Conservation (phyloP, 1,284 basidiomycete species). For the Hypsizygus ulmarius region DNA sequence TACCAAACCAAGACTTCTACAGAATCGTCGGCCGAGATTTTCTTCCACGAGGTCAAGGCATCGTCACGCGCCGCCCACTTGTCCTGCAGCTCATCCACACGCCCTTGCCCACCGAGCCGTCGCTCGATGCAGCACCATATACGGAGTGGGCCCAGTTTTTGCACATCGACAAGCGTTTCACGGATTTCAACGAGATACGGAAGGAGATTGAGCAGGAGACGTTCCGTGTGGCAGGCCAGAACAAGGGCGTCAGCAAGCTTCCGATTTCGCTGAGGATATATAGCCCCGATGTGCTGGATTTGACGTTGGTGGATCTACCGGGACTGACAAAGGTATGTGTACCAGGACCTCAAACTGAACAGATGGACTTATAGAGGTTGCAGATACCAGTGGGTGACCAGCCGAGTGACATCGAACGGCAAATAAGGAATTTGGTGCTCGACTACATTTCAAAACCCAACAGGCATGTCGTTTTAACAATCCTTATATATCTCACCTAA, state of each 20-base stretch:
- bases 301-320: slow-evolving; percentile 95
- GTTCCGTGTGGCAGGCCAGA: slow-evolving; percentile 95
- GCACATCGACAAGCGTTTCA: slow-evolving; percentile 94
- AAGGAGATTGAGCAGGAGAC: slow-evolving; percentile 99
- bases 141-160: slow-evolving; percentile 97
- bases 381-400: slow-evolving; percentile 91
- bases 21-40: slow-evolving; percentile 97
- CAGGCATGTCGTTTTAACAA: slow-evolving; percentile 52
- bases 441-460: slow-evolving; percentile 98
- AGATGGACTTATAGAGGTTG: neutral
- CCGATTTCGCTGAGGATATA: slow-evolving; percentile 95
- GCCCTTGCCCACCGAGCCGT: slow-evolving; percentile 50
- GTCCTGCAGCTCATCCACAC: slow-evolving; percentile 96
- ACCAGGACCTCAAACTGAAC: neutral
- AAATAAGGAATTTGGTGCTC: slow-evolving; percentile 90
- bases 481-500: slow-evolving; percentile 6
- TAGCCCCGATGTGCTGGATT: slow-evolving; percentile 91
- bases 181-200: slow-evolving; percentile 91
- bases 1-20: slow-evolving; percentile 12
- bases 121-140: slow-evolving; percentile 43
- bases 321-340: slow-evolving; percentile 86
- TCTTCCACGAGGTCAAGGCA: slow-evolving; percentile 90
- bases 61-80: slow-evolving; percentile 93
- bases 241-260: slow-evolving; percentile 96
- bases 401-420: slow-evolving; percentile 93